These are phyloP conservation scores for Claviceps humidiphila DNA, from an alignment of 2,329 filamentous ascomycete genomes.

Conservation along the genomic window DNA sequence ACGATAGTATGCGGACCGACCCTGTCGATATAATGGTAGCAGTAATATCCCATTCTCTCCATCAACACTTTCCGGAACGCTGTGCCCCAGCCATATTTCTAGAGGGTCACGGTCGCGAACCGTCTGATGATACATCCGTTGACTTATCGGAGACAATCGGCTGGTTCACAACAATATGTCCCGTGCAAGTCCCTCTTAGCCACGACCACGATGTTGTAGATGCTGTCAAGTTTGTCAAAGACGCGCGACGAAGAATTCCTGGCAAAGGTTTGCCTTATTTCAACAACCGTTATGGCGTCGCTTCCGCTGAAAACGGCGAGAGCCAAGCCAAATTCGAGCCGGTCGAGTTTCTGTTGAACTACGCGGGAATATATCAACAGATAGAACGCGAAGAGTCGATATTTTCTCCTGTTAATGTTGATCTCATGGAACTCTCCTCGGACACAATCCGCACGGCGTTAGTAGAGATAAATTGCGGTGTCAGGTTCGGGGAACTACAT, in stretches of 20 bases:
- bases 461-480: neutral
- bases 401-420: constrained; percentile 1
- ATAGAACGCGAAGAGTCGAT: constrained; percentile 22
- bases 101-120: constrained; percentile 29
- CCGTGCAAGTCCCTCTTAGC: constrained; percentile 13
- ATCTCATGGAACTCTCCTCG: neutral
- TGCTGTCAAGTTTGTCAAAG: constrained; percentile 17
- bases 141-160: constrained; percentile 28
- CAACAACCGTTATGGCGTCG: constrained; percentile 14
- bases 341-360: constrained; percentile 36
- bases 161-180: constrained; percentile 32
- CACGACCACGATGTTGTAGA: constrained; percentile 1
- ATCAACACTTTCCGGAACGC: constrained; percentile 19
- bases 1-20: constrained; percentile 20
- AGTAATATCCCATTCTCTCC: constrained; percentile 21
- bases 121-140: constrained; percentile 8
- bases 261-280: constrained; percentile 26
- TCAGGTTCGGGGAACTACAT: neutral
- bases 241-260: constrained; percentile 19
- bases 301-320: constrained; percentile 11
- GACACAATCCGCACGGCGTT: neutral
- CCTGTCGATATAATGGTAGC: constrained; percentile 26
- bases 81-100: constrained; percentile 22
- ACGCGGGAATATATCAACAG: constrained; percentile 28
- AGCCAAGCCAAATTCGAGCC: constrained; percentile 5